Base-by-base conservation (phyloP, 164 flowering plant species). In the Liquidambar formosana region DNA sequence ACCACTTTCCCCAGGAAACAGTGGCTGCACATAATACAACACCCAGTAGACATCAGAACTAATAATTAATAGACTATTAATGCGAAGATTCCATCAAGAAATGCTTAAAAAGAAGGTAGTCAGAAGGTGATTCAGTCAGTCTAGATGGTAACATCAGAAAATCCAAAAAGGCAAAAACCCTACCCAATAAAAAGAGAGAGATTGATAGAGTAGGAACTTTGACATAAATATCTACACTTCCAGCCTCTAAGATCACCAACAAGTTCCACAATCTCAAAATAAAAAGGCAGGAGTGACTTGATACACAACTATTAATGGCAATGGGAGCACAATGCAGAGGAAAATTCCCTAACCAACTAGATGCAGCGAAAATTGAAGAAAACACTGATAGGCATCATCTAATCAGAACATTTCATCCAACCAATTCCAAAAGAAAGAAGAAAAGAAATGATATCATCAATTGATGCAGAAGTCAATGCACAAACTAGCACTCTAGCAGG, bases 1-100 rank as follows among this genome's bases (percentile, higher is more conserved):
- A 52, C 91, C 93, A 77, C 93, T 92, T 68, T 90, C 96, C 11
- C 97, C 97, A 28, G 96, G 93, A 83, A 92, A 92, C 5, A 92
- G 72, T 21, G 97, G 97, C 97, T 92, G 80, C 70, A 81, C 27
- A 61, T 14, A 73, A 33, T 21, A 76, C 65, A 73, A 9, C 38
- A 67, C 41, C 60, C 15, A 71, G 25, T 46, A 47, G 59, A 61
- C 16, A 64, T 75, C 71, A 80, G 57, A 25, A 64, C 5, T 51
- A n/a, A n/a, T n/a, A n/a, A n/a, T 6, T 33, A 2, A 33, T 33
- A 33, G 41, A 33, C 41, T 33, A 33, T 33, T 33, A 15, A 49
- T 16, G 53, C 5, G n/a, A 6, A 26, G 43, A 23, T 62, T 62
- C 22, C 28, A 69, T 19, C 51, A 63, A 52, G 33, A 22, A 16